A percentile compares a stretch with the other conserved stretches of the same genome.
These are phyloP conservation scores for Beauveria sp. DNA, from an alignment of 2,329 filamentous ascomycete genomes.

Conservation along the genomic window DNA sequence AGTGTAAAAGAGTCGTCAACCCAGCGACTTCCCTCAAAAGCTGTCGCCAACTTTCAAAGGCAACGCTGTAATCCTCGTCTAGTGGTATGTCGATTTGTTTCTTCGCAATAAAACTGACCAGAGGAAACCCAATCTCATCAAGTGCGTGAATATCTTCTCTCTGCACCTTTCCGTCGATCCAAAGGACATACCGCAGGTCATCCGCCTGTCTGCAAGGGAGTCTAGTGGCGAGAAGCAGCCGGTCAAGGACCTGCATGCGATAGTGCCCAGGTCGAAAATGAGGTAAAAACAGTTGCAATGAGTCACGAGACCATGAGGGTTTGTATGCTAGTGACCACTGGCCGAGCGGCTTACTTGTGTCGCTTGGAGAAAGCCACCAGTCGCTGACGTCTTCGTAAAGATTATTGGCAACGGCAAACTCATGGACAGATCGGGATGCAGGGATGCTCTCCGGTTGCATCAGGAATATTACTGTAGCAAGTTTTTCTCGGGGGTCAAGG, in stretches of 20 bases:
- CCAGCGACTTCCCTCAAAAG: background rate
- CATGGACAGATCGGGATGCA: background rate
- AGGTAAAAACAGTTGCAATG: background rate
- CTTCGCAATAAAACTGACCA: background rate
- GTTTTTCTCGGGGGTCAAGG: background rate
- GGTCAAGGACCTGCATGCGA: background rate
- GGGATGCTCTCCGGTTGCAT: too few relatives aligned
- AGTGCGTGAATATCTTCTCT: background rate
- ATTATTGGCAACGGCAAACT: background rate
- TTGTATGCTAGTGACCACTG: too few relatives aligned
- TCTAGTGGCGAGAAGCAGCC: background rate
- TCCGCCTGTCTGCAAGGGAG: fast-evolving
- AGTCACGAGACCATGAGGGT: background rate
- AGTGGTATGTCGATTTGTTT: too few relatives aligned
- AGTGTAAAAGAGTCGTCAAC: background rate
- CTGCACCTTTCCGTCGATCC: background rate
- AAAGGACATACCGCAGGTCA: background rate
- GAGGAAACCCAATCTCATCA: background rate
- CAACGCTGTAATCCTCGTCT: too few relatives aligned
- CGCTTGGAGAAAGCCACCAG: background rate
- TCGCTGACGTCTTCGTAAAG: background rate
- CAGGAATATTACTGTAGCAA: too few relatives aligned
- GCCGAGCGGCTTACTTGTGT: too few relatives aligned
- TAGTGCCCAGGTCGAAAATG: background rate
- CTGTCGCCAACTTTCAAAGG: background rate